phyloP scores from a whole-genome alignment of 441 rosid species.

The Breynia disticha region DNA sequence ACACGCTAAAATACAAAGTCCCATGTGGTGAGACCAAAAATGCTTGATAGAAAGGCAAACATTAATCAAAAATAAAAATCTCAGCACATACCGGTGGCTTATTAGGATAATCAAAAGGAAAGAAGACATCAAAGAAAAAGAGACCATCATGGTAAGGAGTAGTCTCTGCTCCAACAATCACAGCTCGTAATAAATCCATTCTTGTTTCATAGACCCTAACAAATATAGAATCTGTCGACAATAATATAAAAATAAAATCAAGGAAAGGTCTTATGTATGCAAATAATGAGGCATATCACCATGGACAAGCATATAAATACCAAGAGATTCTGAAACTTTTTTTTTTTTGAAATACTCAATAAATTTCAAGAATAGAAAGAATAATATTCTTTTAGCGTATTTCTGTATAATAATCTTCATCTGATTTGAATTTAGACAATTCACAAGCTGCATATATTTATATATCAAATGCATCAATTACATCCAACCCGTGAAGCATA shows the following conservation, averaged over 20 bases:
- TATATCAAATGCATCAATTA: no score
- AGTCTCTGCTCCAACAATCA: conserved; percentile 82
- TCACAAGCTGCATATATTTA: no score
- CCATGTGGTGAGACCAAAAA: conserved; percentile 15
- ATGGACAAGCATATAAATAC: neutral
- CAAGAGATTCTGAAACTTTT: neutral
- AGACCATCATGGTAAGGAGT: conserved; percentile 98
- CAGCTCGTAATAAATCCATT: conserved; percentile 93
- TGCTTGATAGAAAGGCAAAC: conserved; percentile 5
- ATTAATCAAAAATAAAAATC: conserved; percentile 8
- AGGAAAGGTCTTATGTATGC: neutral
- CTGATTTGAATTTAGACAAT: no score
- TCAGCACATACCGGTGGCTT: conserved; percentile 59
- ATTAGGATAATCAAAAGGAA: conserved; percentile 64
- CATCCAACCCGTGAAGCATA: no score
- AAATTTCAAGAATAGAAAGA: neutral
- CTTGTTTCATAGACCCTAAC: conserved; percentile 83
- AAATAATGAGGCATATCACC: neutral
- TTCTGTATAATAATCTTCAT: neutral
- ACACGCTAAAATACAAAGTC: conserved; percentile 41
- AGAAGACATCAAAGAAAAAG: conserved; percentile 76
- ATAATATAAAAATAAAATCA: conserved; percentile 6
- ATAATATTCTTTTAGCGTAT: no score
- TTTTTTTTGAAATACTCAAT: no score
- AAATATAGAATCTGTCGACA: conserved; percentile 58